phyloP scores from a whole-genome alignment of 352 stramenopile species.

The Pythium utonaiense region DNA sequence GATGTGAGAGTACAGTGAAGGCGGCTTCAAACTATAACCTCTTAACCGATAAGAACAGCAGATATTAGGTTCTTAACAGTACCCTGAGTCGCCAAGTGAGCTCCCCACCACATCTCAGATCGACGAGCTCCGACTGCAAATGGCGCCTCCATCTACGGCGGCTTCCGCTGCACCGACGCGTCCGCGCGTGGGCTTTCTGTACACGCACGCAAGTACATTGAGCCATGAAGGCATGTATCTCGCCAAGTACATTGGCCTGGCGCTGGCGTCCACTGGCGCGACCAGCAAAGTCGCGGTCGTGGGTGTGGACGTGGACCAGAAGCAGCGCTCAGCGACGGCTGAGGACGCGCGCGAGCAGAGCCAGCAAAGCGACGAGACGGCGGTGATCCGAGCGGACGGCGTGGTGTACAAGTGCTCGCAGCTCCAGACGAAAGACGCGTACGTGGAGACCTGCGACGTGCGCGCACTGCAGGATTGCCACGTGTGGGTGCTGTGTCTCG shows the following conservation, averaged over 20 bases:
- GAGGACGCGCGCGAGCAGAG: no score
- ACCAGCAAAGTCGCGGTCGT: conserved; percentile 46
- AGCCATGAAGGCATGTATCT: conserved; percentile 58
- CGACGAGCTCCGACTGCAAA: not conserved
- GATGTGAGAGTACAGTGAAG: not conserved
- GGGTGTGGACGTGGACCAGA: conserved; percentile 21
- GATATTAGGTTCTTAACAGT: not conserved
- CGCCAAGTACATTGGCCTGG: conserved; percentile 61
- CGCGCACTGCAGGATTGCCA: conserved; percentile 43
- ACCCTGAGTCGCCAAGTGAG: not conserved
- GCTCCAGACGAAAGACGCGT: conserved; percentile 21
- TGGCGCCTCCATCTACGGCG: not conserved
- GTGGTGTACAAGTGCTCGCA: conserved; percentile 31
- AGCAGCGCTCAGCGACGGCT: not conserved
- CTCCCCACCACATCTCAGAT: conserved; percentile 1
- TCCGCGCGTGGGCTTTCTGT: conserved; percentile 51
- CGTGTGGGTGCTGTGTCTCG: conserved; percentile 60
- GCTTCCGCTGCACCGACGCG: conserved; percentile 6
- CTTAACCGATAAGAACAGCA: not conserved
- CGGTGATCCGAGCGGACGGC: conserved; percentile 48
- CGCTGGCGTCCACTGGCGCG: conserved; percentile 41
- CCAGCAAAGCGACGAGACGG: not conserved
- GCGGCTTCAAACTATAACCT: not conserved
- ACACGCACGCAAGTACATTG: conserved; percentile 39
- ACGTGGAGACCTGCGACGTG: conserved; percentile 40